Base-by-base conservation (phyloP, 1,284 basidiomycete genomes). In the Earliella scabrosa region DNA sequence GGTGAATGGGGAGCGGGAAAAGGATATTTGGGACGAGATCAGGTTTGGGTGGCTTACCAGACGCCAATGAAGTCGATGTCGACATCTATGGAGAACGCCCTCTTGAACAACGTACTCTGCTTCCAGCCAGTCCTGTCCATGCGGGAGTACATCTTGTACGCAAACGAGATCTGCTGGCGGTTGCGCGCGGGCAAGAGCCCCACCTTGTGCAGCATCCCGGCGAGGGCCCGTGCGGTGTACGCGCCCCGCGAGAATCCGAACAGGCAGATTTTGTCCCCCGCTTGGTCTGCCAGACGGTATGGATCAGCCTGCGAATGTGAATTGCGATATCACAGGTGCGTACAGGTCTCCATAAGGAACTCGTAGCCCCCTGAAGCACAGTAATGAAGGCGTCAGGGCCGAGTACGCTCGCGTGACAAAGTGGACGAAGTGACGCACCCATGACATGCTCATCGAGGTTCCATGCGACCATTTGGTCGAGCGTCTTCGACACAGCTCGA, bases 181-280 rank as follows among this genome's bases (percentile, higher is more conserved):
- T 86, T 86, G 58, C 72, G 70, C 16, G 75, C 71, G 0, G 85
- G 84, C 0, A 86, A 73, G 2, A 87, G 71, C 11, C 84, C 85
- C 40, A 72, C 70, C 64, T 82, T 82, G 65, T 82, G 79, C 32
- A 82, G 63, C 80, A 83, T 83, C 4, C 82, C 82, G 1, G 81
- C 82, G 2, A 83, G 67, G 23, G 79, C 79, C 48, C 68, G 65
- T 13, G 71, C 71, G 24, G 83, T 86, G 66, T 87, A 87, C 26
- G 86, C 85, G 3, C 87, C 87, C 4, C 86, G 78, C 16, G 82
- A 86, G 69, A 88, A 89, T 2, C 82, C 82, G 64, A 85, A 85
- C 8, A 85, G 72, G 61, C 80, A 81, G 18, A 82, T 82, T 52
- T 79, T 78, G 65, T 84, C 82, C 10, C 77, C 77, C 14, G 72